A percentile compares a stretch with the other conserved stretches of the same genome.
phyloP scores from a whole-genome alignment of 2,329 filamentous ascomycete species.

The Talaromyces verruculosus region DNA sequence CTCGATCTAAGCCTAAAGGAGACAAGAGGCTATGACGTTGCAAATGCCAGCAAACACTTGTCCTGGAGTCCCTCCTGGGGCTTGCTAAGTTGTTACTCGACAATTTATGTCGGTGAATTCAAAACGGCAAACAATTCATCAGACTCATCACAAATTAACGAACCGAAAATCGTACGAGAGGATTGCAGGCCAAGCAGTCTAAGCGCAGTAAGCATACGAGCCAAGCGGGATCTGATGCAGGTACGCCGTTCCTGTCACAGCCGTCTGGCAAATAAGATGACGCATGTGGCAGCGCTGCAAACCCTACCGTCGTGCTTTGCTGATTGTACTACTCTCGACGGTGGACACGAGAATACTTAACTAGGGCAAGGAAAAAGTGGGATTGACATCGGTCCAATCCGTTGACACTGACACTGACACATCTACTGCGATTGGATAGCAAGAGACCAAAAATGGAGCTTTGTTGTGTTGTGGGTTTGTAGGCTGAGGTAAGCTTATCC shows the following conservation, averaged over 20 bases:
- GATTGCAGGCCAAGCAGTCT: background rate
- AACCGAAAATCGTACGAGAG: background rate
- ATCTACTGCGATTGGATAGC: background rate
- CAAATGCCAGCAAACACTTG: background rate
- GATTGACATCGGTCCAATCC: background rate
- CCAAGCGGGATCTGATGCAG: conserved; percentile 11
- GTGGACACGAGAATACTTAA: background rate
- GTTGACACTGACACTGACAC: background rate
- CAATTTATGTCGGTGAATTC: background rate
- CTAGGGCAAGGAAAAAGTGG: background rate
- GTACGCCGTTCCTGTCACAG: conserved; percentile 15
- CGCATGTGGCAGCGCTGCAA: background rate
- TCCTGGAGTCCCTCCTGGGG: background rate
- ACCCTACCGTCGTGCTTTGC: background rate
- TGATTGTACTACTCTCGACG: background rate
- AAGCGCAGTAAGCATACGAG: background rate
- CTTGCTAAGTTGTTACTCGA: background rate
- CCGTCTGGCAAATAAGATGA: conserved; percentile 2
- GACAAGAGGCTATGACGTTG: conserved; percentile 16
- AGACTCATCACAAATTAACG: background rate
- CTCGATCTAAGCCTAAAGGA: background rate
- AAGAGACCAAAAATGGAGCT: background rate
- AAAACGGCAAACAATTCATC: background rate
- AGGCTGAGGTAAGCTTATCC: background rate
- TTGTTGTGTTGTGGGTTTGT: too few relatives aligned